Percentiles rank a stretch among this genome's conserved stretches.
Conservation (phyloP, 2,329 filamentous ascomycete species). For the Diplodia corticola region DNA sequence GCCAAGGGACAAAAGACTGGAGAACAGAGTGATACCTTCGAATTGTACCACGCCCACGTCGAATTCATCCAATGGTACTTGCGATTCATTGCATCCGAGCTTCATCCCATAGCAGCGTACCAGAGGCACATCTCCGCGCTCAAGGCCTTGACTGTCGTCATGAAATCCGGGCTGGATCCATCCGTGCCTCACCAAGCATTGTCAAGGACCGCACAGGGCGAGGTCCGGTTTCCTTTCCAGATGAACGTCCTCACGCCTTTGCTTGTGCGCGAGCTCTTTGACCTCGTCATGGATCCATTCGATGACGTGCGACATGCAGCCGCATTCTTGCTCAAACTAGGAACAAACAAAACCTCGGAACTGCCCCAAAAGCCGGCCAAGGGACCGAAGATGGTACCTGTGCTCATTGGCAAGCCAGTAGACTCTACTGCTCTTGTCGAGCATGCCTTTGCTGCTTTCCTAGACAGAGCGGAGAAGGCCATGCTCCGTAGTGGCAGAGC, state of each 20-base stretch:
- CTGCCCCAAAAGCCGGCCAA: not conserved
- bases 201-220: conserved; percentile 51
- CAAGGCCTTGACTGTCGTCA: conserved; percentile 66
- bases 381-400: not conserved
- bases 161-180: conserved; percentile 67
- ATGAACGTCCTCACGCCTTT: conserved; percentile 45
- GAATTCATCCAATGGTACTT: conserved; percentile 75
- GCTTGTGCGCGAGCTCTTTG: conserved; percentile 65
- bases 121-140: conserved; percentile 83
- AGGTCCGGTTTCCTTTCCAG: conserved; percentile 52
- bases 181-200: conserved; percentile 40
- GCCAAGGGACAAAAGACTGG: not conserved
- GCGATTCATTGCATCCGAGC: conserved; percentile 68
- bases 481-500: conserved; percentile 75
- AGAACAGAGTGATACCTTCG: conserved; percentile 15
- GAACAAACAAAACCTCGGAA: not conserved
- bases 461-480: conserved; percentile 50
- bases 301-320: conserved; percentile 76
- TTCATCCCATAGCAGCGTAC: conserved; percentile 82
- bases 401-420: not conserved
- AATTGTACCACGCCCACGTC: conserved; percentile 51
- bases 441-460: conserved; percentile 29
- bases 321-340: conserved; percentile 46
- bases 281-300: conserved; percentile 84
- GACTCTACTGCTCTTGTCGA: not conserved